phyloP scores from a whole-genome alignment of 495 filamentous ascomycete genomes.

The Pyrenula aspistea region DNA sequence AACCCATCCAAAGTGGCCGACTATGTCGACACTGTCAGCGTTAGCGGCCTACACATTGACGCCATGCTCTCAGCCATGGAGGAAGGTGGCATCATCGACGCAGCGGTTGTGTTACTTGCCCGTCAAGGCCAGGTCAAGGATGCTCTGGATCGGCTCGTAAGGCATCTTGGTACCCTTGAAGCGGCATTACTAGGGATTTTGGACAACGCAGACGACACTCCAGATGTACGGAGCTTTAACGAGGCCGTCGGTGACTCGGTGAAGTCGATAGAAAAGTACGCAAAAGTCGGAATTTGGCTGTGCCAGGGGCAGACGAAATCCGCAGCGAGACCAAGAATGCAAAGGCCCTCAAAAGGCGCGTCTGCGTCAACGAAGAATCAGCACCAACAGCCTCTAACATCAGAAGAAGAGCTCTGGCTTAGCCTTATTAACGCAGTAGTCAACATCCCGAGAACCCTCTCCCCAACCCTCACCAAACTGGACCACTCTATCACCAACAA shows the following conservation, averaged over 20 bases:
- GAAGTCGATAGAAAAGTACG: slow-evolving; percentile 73
- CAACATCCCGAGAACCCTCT: slow-evolving; percentile 57
- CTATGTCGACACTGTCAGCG: slow-evolving; percentile 68
- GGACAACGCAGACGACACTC: slow-evolving; percentile 35
- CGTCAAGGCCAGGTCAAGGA: slow-evolving; percentile 74
- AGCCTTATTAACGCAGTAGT: slow-evolving; percentile 80
- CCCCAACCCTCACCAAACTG: slow-evolving; percentile 21
- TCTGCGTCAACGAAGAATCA: slow-evolving; percentile 29
- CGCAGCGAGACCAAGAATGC: slow-evolving; percentile 22
- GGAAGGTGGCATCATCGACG: slow-evolving; percentile 79
- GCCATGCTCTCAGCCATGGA: slow-evolving; percentile 80
- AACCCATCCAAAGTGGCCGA: slow-evolving; percentile 72
- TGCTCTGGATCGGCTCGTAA: slow-evolving; percentile 73
- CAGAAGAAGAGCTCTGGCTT: slow-evolving; percentile 81
- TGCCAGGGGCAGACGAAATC: slow-evolving; percentile 81
- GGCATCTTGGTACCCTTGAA: slow-evolving; percentile 67
- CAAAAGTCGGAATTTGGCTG: slow-evolving; percentile 85
- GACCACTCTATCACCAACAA: slow-evolving; percentile 6
- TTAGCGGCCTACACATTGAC: slow-evolving; percentile 69
- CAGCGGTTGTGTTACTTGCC: slow-evolving; percentile 82
- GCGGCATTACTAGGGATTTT: slow-evolving; percentile 66
- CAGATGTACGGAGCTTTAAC: slow-evolving; percentile 39
- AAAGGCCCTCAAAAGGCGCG: slow-evolving; percentile 5
- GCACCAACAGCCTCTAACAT: slow-evolving; percentile 49
- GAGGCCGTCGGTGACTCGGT: slow-evolving; percentile 50